phyloP scores from a whole-genome alignment of 192 early-diverging fungal genomes.

The Coemansia sp. region DNA sequence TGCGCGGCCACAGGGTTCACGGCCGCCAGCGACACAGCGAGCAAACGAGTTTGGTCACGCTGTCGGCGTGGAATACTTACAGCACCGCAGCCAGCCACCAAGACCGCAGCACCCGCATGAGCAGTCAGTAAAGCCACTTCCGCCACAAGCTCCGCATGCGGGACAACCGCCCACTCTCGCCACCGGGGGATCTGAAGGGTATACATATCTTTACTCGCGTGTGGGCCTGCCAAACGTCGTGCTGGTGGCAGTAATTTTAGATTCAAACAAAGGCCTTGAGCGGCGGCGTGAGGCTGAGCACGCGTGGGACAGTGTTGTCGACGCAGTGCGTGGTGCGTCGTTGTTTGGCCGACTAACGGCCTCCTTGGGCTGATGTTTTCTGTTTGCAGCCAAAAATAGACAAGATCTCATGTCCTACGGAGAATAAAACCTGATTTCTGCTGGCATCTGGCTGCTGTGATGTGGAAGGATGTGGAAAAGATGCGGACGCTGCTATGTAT shows the following conservation, averaged over 20 bases:
- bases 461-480: conserved; percentile 14
- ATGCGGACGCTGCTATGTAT: not conserved
- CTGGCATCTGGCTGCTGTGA: not conserved
- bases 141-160: conserved; percentile 1
- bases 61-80: conserved; percentile 10
- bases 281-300: conserved; percentile 45
- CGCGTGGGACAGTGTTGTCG: conserved; percentile 45
- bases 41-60: conserved; percentile 11
- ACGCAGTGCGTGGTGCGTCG: conserved; percentile 37
- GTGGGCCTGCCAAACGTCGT: conserved; percentile 38
- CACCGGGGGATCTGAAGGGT: conserved; percentile 27
- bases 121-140: conserved; percentile 10
- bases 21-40: conserved; percentile 8
- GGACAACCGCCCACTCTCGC: conserved; percentile 5
- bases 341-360: conserved; percentile 38
- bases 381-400: not conserved
- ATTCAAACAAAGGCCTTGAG: conserved; percentile 36
- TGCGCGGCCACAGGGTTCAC: conserved; percentile 3
- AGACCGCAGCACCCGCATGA: conserved; percentile 4
- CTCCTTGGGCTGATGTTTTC: conserved; percentile 10
- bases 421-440: not conserved
- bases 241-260: conserved; percentile 38
- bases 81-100: conserved; percentile 11
- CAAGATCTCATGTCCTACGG: conserved; percentile 6
- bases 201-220: conserved; percentile 50